Evolutionary conservation across 495 filamentous ascomycete genomes (phyloP).

Genomic region (Usnea hakonensis): DNA sequence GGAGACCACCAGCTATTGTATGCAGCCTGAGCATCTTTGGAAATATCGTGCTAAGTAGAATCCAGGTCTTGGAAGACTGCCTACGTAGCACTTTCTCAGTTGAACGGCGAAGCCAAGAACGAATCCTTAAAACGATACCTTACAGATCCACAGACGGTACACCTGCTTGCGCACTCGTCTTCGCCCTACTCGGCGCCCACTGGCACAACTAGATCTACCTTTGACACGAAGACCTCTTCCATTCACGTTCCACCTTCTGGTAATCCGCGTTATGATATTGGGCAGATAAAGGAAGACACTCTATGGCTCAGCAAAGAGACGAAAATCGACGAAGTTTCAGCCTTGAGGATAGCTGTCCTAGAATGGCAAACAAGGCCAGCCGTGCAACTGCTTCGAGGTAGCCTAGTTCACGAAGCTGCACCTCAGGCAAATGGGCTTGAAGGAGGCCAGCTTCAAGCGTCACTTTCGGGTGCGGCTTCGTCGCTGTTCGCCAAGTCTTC

Average conservation of each 20-base stretch:
- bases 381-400: conserved; percentile 53
- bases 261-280: conserved; percentile 62
- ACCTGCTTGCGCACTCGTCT: conserved; percentile 56
- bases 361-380: conserved; percentile 75
- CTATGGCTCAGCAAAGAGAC: conserved; percentile 73
- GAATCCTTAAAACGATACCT: conserved; percentile 18
- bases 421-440: conserved; percentile 61
- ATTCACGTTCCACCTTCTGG: conserved; percentile 72
- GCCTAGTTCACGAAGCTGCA: conserved; percentile 60
- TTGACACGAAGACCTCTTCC: conserved; percentile 83
- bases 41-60: conserved; percentile 22
- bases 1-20: conserved; percentile 54
- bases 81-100: conserved; percentile 55
- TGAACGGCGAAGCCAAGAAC: conserved; percentile 36
- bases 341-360: conserved; percentile 68
- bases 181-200: conserved; percentile 54
- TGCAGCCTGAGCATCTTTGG: conserved; percentile 20
- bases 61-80: conserved; percentile 69
- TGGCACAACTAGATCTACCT: conserved; percentile 56
- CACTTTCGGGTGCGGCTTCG: conserved; percentile 37
- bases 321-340: conserved; percentile 71
- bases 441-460: conserved; percentile 45
- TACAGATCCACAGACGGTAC: conserved; percentile 49
- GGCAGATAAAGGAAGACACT: conserved; percentile 77
- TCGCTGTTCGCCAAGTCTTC: conserved; percentile 30